Evolutionary conservation across 1,284 basidiomycete genomes (phyloP).

Genomic region (Malassezia nana): DNA sequence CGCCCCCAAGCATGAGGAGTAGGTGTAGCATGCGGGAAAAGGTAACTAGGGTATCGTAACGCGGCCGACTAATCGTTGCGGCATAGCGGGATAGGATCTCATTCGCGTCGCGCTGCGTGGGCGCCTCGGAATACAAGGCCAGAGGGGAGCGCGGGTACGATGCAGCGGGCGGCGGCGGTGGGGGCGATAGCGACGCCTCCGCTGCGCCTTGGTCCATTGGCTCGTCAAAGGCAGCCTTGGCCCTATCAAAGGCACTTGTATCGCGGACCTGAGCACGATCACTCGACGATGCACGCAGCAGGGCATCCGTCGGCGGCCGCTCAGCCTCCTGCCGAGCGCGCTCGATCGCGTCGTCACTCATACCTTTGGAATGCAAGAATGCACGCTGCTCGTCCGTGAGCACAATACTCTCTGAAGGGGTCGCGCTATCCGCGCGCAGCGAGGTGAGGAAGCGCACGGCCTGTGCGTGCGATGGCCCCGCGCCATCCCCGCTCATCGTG

Average conservation of each 20-base stretch:
- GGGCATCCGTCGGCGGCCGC: conserved; percentile 21
- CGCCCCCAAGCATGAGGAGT: conserved; percentile 39
- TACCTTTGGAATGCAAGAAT: conserved; percentile 37
- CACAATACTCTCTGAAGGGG: conserved; percentile 17
- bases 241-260: conserved; percentile 20
- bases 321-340: conserved; percentile 29
- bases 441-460: conserved; percentile 44
- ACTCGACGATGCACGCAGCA: background rate
- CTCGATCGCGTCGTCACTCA: conserved; percentile 32
- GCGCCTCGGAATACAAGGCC: conserved; percentile 26
- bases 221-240: conserved; percentile 30
- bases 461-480: conserved; percentile 25
- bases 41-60: conserved; percentile 38
- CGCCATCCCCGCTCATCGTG: conserved; percentile 8
- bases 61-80: conserved; percentile 7
- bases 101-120: conserved; percentile 12
- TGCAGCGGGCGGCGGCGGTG: conserved; percentile 19
- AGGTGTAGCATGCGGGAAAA: conserved; percentile 37
- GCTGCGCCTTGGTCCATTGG: conserved; percentile 19
- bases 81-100: conserved; percentile 12
- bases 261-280: conserved; percentile 1
- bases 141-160: conserved; percentile 40
- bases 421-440: conserved; percentile 17
- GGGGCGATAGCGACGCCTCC: conserved; percentile 4
- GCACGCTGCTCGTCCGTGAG: conserved; percentile 20